Conservation (phyloP, 75 land plant species). For the Pinus albicaulis region DNA sequence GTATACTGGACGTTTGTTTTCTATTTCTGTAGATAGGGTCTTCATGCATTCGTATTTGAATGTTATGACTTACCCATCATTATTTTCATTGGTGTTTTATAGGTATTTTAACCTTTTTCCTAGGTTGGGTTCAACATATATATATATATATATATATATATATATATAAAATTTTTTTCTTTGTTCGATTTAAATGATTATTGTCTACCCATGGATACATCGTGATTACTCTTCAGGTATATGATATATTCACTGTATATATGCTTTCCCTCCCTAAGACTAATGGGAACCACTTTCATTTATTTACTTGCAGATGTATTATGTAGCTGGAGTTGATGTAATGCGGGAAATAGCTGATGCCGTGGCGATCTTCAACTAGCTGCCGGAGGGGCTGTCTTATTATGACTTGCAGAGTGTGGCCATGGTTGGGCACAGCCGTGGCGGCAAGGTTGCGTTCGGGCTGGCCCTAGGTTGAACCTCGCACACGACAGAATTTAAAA, state of each 20-base stretch:
- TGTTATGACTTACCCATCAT: no score
- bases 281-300: no score
- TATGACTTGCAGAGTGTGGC: conserved; percentile 37
- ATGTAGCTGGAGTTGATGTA: conserved; percentile 58
- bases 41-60: no score
- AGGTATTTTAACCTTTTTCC: no score
- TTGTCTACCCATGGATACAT: conserved; percentile 86
- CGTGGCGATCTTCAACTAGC: conserved; percentile 63
- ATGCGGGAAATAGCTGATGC: conserved; percentile 60
- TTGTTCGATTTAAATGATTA: no score
- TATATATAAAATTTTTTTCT: no score
- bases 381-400: conserved; percentile 32
- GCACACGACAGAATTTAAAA: neutral
- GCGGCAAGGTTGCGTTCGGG: conserved; percentile 80
- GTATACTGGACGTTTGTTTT: no score
- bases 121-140: no score
- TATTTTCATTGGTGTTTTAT: no score
- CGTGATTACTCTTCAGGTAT: conserved; percentile 89
- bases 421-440: conserved; percentile 87
- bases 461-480: conserved; percentile 36
- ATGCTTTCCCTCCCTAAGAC: neutral
- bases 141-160: no score
- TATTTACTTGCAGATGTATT: no score
- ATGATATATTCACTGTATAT: neutral
- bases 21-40: no score